Conservation (phyloP, 352 stramenopile genomes). For the Globisporangium radiosum region DNA sequence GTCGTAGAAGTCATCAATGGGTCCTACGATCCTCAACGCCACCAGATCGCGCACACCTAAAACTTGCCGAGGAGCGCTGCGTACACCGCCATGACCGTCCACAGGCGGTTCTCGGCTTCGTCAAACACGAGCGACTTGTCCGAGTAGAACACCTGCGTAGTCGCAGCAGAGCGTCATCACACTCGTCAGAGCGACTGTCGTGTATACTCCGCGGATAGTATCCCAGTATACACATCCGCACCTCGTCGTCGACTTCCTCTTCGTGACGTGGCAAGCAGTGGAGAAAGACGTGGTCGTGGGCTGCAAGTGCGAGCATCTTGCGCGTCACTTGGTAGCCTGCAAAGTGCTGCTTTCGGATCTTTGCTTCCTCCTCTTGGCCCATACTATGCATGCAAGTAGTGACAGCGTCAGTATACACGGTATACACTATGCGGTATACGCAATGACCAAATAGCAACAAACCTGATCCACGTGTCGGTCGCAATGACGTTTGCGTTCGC, state of each 20-base stretch:
- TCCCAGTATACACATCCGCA: constrained; percentile 19
- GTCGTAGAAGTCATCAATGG: no score
- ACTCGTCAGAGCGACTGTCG: background rate
- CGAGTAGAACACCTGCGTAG: constrained; percentile 90
- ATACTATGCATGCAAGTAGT: constrained; percentile 38
- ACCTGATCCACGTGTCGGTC: constrained; percentile 96
- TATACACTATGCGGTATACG: background rate
- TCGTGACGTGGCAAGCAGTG: constrained; percentile 96
- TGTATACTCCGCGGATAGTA: background rate
- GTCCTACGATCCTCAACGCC: no score
- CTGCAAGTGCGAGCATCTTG: constrained; percentile 89
- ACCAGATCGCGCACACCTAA: constrained; percentile 8
- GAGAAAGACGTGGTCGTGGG: constrained; percentile 92
- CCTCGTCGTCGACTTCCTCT: constrained; percentile 97
- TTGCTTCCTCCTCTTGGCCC: constrained; percentile 92
- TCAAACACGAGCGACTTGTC: constrained; percentile 94
- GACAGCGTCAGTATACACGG: no score
- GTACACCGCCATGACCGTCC: constrained; percentile 98
- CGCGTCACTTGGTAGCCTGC: constrained; percentile 93
- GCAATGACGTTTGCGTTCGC: constrained; percentile 92
- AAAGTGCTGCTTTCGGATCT: constrained; percentile 92
- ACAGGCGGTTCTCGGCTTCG: constrained; percentile 98
- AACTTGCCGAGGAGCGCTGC: constrained; percentile 59
- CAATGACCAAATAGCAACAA: background rate
- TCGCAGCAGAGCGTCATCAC: background rate